Evolutionary conservation across 768 basidiomycete genomes (phyloP), one percentile per base, ranked within the genome.

Genomic region (Daedalea quercina): DNA sequence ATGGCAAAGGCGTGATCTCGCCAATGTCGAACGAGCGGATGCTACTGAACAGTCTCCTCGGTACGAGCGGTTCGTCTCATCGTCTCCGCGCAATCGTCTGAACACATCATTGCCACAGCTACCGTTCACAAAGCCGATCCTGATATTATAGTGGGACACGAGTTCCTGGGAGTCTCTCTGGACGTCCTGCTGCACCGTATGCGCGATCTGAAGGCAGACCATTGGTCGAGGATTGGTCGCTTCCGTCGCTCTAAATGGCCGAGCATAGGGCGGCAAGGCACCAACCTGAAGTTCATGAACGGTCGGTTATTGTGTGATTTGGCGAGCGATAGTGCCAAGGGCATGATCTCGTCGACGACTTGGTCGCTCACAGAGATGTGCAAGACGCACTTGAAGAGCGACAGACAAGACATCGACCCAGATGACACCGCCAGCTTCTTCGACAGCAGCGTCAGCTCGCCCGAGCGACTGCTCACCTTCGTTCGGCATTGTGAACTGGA

Each of bases 361-460:
- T 99, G 96, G 96, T 95, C 94, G 2, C 72, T 98, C 50, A 92
- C 91, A 9, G 96, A 99, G 69, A 97, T 99, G 94, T 94, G 90
- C 70, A 80, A 76, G 56, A 89, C 92, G 0, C 88, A 95, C 65
- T 80, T 99, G 57, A 85, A 86, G 56, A 79, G 81, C 54, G 85
- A 87, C 49, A 76, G 96, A 34, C 87, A 96, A 63, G 96, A 98
- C 57, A 94, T 96, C 56, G 95, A 98, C 63, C 87, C 93, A 0
- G 95, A 97, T 56, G 96, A 98, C 63, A 95, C 92, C 0, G 84
- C 91, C 25, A 76, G 79, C 57, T 97, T 90, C 69, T 83, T 99
- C 58, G 96, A 98, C 63, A 84, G 86, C 25, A 82, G 80, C 37
- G 76, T 94, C 48, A 79, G 82, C 54, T 79, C 79, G 1, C 87